Base-by-base conservation (phyloP, 1,284 basidiomycete species). In the Jaminaea rosea region DNA sequence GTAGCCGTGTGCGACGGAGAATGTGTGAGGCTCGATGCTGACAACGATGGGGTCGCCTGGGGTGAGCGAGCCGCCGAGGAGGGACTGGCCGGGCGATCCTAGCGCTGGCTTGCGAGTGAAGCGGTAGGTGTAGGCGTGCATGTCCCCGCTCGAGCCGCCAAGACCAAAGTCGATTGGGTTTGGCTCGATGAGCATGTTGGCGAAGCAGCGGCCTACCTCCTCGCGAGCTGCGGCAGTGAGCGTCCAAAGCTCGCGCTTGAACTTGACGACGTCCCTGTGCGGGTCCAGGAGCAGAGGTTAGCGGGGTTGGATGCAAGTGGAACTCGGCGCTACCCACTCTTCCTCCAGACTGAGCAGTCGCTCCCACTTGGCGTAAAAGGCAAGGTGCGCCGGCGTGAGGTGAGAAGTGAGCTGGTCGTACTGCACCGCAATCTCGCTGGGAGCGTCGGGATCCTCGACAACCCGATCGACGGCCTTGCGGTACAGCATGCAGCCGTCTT, bases 311-410 rank as follows among this genome's bases (percentile, higher is more conserved):
- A n/a, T n/a, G n/a, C n/a, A n/a, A n/a, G n/a, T n/a, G n/a, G n/a
- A n/a, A n/a, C n/a, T n/a, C n/a, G n/a, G n/a, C n/a, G n/a, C n/a
- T n/a, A n/a, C n/a, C n/a, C n/a, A n/a, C n/a, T 84, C 83, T 69
- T 98, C 94, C 72, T 98, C 94, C 17, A 92, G 76, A 1, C 86
- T 80, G 50, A 98, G 80, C 9, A 97, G 79, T 0, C 79, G 78
- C 69, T 98, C 92, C 94, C 94, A 98, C 58, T 83, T 80, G 62
- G 82, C 82, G 79, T 94, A 98, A 75, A 98, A 98, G 1, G 78
- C 79, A 0, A 79, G 74, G 55, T 94, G 88, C 0, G 72, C 32
- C 0, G 79, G 72, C 0, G 83, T 86, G 23, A 98, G 79, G 66
- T 96, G 90, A 0, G 80, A 80, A 0, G 88, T 93, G 73, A 88